Base-by-base conservation (phyloP, 495 filamentous ascomycete genomes). In the Penicillium taxi region DNA sequence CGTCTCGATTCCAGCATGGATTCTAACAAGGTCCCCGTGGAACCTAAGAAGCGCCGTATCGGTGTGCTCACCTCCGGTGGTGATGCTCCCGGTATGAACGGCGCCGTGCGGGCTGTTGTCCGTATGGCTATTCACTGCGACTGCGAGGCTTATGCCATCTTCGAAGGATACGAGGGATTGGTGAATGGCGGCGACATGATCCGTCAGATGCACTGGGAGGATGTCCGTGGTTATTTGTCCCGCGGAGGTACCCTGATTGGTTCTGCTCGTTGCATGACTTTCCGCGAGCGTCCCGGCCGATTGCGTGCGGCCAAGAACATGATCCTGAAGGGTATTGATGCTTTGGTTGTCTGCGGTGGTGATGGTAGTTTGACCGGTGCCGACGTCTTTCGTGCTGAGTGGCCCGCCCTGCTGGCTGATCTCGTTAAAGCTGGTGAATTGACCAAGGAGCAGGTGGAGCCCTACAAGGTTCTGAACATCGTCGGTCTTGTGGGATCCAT, bases 31-130 rank as follows among this genome's bases (percentile, higher is more conserved):
- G 40, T 51, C 25, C 56, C 63, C 44, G 48, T 56, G 30, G 38
- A 61, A 7, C 45, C 66, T 30, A 73, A 70, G 52, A 81, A 78
- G 56, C 87, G 90, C 67, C 78, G 81, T 47, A 93, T 99, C 53
- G 93, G 77, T 32, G 81, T 96, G 42, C 85, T 99, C 81, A 99
- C 93, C 43, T 91, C 84, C 43, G 93, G 93, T 45, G 93, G 93
- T 49, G 93, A 99, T 70, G 86, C 90, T 25, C 91, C 93, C 4
- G 93, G 93, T 49, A 99, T 99, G 93, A 96, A 94, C 59, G 87
- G 82, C 28, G 86, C 84, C 15, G 88, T 96, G 7, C 75, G 93
- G 28, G 93, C 93, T 26, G 89, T 96, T 23, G 86, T 99, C 41
- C 81, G 93, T 29, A 96, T 86, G 80, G 74, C 85, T 18, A 85